Conservation (phyloP, 78 protist species). For the Emiliania huxleyi region DNA sequence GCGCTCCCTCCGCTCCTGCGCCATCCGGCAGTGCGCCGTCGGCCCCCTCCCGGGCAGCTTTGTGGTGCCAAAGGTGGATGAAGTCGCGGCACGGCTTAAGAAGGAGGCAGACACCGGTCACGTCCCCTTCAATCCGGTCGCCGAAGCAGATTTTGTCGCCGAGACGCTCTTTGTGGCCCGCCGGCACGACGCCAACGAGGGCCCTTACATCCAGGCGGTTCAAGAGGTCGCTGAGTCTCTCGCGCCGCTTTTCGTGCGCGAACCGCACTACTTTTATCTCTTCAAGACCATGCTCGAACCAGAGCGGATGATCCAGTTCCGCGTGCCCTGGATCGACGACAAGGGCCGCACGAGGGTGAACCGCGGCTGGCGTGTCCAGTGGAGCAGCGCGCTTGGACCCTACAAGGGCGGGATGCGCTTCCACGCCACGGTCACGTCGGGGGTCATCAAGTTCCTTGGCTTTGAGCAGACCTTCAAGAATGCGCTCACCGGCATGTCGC, state of each 20-base stretch:
- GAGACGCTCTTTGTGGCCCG: too few relatives aligned
- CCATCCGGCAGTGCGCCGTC: too few relatives aligned
- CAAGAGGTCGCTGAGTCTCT: constrained; percentile 31
- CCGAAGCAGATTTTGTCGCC: too few relatives aligned
- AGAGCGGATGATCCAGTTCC: constrained; percentile 46
- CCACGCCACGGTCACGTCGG: constrained; percentile 75
- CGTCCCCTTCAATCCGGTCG: too few relatives aligned
- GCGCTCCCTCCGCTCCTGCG: too few relatives aligned
- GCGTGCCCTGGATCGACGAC: constrained; percentile 75
- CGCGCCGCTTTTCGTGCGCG: constrained; percentile 39
- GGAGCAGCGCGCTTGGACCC: constrained; percentile 73
- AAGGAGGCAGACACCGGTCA: too few relatives aligned
- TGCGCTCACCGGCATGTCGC: constrained; percentile 65
- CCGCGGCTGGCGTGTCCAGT: constrained; percentile 78
- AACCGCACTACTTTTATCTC: constrained; percentile 32
- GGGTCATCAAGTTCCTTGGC: constrained; percentile 73
- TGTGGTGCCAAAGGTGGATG: too few relatives aligned
- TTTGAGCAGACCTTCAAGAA: constrained; percentile 83
- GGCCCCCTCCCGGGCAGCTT: too few relatives aligned
- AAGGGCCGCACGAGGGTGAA: constrained; percentile 52
- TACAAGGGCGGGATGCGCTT: constrained; percentile 83
- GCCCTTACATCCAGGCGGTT: constrained; percentile 29
- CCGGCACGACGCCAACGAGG: too few relatives aligned
- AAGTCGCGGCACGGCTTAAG: too few relatives aligned
- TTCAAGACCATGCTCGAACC: constrained; percentile 61